Conservation (phyloP, 1,284 basidiomycete species). For the Moesziomyces globuligerus region DNA sequence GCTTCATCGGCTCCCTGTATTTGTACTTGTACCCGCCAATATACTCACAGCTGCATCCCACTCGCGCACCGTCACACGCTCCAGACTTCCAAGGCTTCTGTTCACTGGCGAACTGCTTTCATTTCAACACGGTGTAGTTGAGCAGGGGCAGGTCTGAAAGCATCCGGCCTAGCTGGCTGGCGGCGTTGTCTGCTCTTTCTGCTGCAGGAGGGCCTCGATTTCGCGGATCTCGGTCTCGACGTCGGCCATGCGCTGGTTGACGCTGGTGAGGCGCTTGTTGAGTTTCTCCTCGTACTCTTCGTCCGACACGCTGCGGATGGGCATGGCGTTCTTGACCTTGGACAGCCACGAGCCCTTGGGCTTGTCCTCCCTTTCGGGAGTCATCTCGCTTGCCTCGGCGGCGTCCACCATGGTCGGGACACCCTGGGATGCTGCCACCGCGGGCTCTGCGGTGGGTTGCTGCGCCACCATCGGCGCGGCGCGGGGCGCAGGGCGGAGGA, state of each 20-base stretch:
- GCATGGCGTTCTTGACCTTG: constrained; percentile 28
- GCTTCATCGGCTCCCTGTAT: not conserved
- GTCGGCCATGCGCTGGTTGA: constrained; percentile 41
- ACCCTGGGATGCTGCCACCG: constrained; percentile 9
- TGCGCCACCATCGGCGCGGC: constrained; percentile 1
- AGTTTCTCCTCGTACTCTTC: constrained; percentile 51
- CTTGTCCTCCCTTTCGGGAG: not conserved
- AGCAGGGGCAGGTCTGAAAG: not conserved
- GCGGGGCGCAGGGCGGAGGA: constrained; percentile 16
- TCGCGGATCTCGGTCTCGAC: constrained; percentile 39
- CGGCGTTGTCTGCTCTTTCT: constrained; percentile 4
- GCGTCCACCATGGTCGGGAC: constrained; percentile 7
- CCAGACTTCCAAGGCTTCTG: too few species aligned
- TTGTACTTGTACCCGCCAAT: constrained; percentile 1
- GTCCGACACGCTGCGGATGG: constrained; percentile 46
- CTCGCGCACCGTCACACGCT: not conserved
- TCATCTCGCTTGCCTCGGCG: not conserved
- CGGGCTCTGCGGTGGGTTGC: constrained; percentile 6
- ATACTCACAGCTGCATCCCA: not conserved
- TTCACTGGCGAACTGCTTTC: too few species aligned
- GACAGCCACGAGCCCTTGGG: constrained; percentile 10
- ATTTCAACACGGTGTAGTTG: not conserved
- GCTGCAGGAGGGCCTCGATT: constrained; percentile 25
- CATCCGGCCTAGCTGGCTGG: not conserved
- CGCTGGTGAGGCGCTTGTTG: constrained; percentile 20